These are phyloP conservation scores for Talaromyces ruber DNA, from an alignment of 495 filamentous ascomycete genomes.

Conservation along the genomic window DNA sequence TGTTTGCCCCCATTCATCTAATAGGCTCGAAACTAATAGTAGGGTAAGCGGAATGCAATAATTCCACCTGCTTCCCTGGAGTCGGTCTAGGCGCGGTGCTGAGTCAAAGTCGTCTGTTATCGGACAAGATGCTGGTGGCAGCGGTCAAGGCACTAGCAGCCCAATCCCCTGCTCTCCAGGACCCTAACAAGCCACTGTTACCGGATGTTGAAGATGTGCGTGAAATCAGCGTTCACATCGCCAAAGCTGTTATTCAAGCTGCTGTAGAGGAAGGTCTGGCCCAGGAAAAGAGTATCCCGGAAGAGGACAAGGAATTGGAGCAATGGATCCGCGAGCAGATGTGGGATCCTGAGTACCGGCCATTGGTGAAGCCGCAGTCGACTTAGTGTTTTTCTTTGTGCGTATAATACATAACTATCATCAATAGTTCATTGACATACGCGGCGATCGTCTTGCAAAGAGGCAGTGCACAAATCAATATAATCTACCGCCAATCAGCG, in stretches of 20 bases:
- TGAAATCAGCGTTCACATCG: conserved; percentile 69
- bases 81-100: conserved; percentile 78
- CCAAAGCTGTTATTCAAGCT: conserved; percentile 65
- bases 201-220: conserved; percentile 72
- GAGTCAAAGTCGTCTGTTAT: conserved; percentile 50
- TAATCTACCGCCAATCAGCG: not conserved
- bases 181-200: conserved; percentile 49
- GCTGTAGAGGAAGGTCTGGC: conserved; percentile 63
- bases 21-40: not conserved
- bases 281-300: conserved; percentile 34
- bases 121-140: conserved; percentile 74
- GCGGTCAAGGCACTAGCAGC: conserved; percentile 66
- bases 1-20: too few relatives aligned
- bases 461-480: not conserved
- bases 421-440: not conserved
- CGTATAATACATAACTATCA: not conserved
- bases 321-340: conserved; percentile 85
- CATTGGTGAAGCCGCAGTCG: conserved; percentile 34
- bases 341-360: conserved; percentile 74
- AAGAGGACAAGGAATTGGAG: conserved; percentile 47
- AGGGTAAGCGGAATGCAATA: conserved; percentile 72
- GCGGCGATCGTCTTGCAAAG: not conserved
- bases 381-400: not conserved
- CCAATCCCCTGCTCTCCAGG: conserved; percentile 58
- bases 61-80: conserved; percentile 77